Percentiles rank a stretch among this genome's conserved stretches.
These are phyloP conservation scores for Acanthamoeba triangularis DNA, from an alignment of 208 protist species.

Conservation along the genomic window DNA sequence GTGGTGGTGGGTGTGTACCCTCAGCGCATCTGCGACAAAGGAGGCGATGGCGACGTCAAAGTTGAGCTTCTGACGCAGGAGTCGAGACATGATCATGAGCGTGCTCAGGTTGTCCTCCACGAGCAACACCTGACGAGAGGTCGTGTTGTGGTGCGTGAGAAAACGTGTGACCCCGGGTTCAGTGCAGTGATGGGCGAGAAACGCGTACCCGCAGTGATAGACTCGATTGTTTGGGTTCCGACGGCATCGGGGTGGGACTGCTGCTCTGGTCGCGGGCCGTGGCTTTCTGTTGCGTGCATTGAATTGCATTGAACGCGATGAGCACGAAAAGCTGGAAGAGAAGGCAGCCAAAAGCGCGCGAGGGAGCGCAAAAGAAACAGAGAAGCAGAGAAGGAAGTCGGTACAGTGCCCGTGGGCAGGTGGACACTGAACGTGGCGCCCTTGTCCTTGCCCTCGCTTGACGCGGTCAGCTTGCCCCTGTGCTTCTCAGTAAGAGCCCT, in stretches of 20 bases:
- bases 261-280: background rate
- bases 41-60: background rate
- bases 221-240: background rate
- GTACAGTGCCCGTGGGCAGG: constrained; percentile 10
- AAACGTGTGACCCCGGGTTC: too few species aligned
- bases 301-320: too few species aligned
- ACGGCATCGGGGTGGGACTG: background rate
- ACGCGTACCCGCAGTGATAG: background rate
- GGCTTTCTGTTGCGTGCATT: background rate
- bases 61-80: constrained; percentile 24
- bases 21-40: constrained; percentile 35
- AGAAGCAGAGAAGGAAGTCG: background rate
- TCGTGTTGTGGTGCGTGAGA: too few species aligned
- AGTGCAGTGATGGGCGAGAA: too few species aligned
- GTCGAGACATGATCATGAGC: constrained; percentile 43
- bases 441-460: constrained; percentile 63
- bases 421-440: constrained; percentile 34
- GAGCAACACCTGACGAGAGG: constrained; percentile 48
- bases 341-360: too few species aligned
- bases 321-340: too few species aligned
- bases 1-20: background rate
- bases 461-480: background rate
- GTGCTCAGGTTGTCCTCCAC: constrained; percentile 59
- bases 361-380: background rate
- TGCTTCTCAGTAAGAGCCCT: constrained; percentile 29